phyloP scores from a whole-genome alignment of 495 filamentous ascomycete species.

The Hapsidospora chrysogenum region DNA sequence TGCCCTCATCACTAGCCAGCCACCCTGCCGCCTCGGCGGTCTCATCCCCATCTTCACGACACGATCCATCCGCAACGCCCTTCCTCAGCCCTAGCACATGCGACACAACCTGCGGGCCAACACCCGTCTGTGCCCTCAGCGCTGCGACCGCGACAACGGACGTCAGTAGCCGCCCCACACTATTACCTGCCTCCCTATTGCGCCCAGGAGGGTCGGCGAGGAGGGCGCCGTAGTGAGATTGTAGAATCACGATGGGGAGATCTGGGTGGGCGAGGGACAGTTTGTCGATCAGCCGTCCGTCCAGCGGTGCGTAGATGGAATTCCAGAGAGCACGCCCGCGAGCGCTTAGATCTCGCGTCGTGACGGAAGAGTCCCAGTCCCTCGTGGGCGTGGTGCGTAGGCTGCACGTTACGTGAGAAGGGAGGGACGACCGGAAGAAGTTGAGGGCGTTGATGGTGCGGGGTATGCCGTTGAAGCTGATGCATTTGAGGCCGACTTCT shows the following conservation, averaged over 20 bases:
- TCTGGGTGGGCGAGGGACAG: slow-evolving; percentile 57
- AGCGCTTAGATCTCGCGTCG: no score
- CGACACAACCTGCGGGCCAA: slow-evolving; percentile 59
- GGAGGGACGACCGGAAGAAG: slow-evolving; percentile 42
- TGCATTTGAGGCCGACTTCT: slow-evolving; percentile 67
- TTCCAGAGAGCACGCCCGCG: slow-evolving; percentile 51
- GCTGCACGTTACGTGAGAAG: slow-evolving; percentile 21
- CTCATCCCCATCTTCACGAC: slow-evolving; percentile 23
- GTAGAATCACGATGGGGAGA: slow-evolving; percentile 58
- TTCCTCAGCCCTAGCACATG: slow-evolving; percentile 64
- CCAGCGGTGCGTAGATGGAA: slow-evolving; percentile 55
- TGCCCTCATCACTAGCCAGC: slow-evolving; percentile 46
- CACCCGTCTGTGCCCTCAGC: slow-evolving; percentile 56
- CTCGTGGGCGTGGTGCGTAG: slow-evolving; percentile 35
- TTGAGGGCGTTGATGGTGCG: slow-evolving; percentile 63
- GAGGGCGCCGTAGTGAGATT: slow-evolving; percentile 50
- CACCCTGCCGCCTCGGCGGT: slow-evolving; percentile 36
- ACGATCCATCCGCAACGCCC: slow-evolving; percentile 48
- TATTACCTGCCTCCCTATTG: no score
- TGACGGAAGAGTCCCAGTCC: slow-evolving; percentile 33
- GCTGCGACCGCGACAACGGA: slow-evolving; percentile 55
- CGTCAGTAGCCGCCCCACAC: slow-evolving; percentile 41
- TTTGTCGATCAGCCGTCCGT: slow-evolving; percentile 46
- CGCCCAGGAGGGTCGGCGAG: slow-evolving; percentile 39
- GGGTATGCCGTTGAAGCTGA: slow-evolving; percentile 71